A percentile compares a stretch with the other conserved stretches of the same genome.
These are phyloP conservation scores for Monilinia fructicola DNA, from an alignment of 2,329 filamentous ascomycete genomes.

Conservation along the genomic window DNA sequence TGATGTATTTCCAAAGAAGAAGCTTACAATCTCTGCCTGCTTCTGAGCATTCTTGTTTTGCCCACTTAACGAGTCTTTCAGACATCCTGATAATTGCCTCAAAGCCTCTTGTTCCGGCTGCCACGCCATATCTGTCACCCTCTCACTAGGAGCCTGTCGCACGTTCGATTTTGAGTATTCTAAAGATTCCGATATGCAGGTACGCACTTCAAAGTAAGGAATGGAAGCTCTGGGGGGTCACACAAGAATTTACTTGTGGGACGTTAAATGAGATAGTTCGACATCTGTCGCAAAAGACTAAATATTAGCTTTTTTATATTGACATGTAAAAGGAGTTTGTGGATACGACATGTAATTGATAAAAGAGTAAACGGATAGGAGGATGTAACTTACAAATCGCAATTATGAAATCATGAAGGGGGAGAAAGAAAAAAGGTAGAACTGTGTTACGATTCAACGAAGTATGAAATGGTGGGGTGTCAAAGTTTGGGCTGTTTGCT, in stretches of 20 bases:
- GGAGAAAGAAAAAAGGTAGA: neutral
- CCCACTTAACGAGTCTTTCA: conserved; percentile 88
- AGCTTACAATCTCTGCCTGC: conserved; percentile 80
- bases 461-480: conserved; percentile 19
- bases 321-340: neutral
- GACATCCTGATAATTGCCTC: conserved; percentile 81
- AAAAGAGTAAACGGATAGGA: neutral
- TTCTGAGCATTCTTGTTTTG: conserved; percentile 79
- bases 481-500: conserved; percentile 13
- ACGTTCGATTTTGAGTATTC: conserved; percentile 27
- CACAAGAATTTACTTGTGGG: conserved; percentile 40
- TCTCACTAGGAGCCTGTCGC: conserved; percentile 29
- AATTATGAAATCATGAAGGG: conserved; percentile 1
- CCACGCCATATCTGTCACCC: conserved; percentile 71
- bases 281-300: conserved; percentile 33
- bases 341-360: neutral
- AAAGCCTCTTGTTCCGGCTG: conserved; percentile 85
- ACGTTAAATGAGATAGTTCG: conserved; percentile 35
- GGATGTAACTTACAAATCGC: conserved; percentile 19
- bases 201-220: conserved; percentile 31
- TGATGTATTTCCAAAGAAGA: conserved; percentile 2
- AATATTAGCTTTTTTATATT: conserved; percentile 27
- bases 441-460: conserved; percentile 18
- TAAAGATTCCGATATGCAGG: conserved; percentile 38
- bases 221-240: conserved; percentile 33